phyloP scores from a whole-genome alignment of 257 asterid genomes.

The Lithospermum erythrorhizon region DNA sequence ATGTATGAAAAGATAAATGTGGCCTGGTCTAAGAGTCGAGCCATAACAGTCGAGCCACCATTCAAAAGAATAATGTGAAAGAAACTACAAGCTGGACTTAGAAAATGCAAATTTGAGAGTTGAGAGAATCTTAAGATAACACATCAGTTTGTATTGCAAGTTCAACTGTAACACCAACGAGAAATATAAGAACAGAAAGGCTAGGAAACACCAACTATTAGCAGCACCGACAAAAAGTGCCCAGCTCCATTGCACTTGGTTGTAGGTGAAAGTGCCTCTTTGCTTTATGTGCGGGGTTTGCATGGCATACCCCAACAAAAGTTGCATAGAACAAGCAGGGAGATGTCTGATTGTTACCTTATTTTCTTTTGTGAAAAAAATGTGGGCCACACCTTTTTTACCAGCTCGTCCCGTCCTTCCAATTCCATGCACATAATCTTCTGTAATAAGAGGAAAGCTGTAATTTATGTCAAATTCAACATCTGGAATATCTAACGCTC shows the following conservation, averaged over 20 bases:
- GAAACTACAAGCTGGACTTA: too few species aligned
- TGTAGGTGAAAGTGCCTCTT: too few species aligned
- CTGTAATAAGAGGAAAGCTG: conserved; percentile 93
- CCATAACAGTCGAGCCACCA: too few species aligned
- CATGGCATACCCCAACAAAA: too few species aligned
- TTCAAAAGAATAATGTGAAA: too few species aligned
- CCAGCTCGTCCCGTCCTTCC: conserved; percentile 99
- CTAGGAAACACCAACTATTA: conserved; percentile 1
- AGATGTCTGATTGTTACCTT: conserved; percentile 34
- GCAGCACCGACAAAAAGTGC: not conserved
- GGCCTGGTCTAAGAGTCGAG: too few species aligned
- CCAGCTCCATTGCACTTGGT: too few species aligned
- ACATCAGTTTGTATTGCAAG: not conserved
- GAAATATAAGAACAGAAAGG: not conserved
- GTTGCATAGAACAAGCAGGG: not conserved
- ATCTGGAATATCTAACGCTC: conserved; percentile 94
- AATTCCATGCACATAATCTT: conserved; percentile 94
- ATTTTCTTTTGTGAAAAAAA: conserved; percentile 90
- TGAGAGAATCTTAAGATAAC: too few species aligned
- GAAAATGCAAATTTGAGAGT: too few species aligned
- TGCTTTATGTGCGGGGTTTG: too few species aligned
- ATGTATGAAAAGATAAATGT: too few species aligned
- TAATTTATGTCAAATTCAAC: conserved; percentile 93
- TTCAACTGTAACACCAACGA: not conserved
- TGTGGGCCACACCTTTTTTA: conserved; percentile 98